These are phyloP conservation scores for Geotrichum carabidarum DNA, from an alignment of 1,139 yeast species.

Conservation along the genomic window DNA sequence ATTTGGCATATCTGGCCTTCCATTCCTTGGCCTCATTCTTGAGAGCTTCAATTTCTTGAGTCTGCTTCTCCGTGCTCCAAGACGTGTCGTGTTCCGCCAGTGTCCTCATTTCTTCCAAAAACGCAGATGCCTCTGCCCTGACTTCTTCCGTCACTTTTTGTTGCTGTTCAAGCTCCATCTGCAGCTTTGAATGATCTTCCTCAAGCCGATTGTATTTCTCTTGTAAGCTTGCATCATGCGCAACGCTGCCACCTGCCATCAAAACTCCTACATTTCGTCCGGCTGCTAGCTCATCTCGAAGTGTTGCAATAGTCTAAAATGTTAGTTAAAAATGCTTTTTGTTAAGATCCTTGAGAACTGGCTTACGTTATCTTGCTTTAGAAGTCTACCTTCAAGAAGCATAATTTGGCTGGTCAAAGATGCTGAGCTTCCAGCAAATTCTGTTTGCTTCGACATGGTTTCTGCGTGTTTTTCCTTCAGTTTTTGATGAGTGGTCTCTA, in stretches of 20 bases:
- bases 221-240: constrained; percentile 16
- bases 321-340: background rate
- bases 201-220: constrained; percentile 24
- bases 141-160: constrained; percentile 40
- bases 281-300: constrained; percentile 14
- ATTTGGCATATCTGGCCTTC: constrained; percentile 36
- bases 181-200: constrained; percentile 24
- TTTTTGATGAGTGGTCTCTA: constrained; percentile 18
- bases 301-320: constrained; percentile 12
- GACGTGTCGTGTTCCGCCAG: constrained; percentile 35
- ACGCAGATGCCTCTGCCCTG: constrained; percentile 40
- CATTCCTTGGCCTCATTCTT: constrained; percentile 38
- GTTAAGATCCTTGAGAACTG: background rate
- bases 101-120: constrained; percentile 40
- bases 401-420: constrained; percentile 22
- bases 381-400: constrained; percentile 22
- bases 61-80: constrained; percentile 28
- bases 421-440: constrained; percentile 25
- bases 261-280: background rate
- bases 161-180: constrained; percentile 36
- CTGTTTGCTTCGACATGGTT: constrained; percentile 22
- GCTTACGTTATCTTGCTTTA: constrained; percentile 22
- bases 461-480: constrained; percentile 22
- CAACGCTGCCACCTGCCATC: background rate
- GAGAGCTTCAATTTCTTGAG: constrained; percentile 31